These are phyloP conservation scores for Diplocarpon rosae DNA, from an alignment of 2,329 filamentous ascomycete genomes.

Conservation along the genomic window DNA sequence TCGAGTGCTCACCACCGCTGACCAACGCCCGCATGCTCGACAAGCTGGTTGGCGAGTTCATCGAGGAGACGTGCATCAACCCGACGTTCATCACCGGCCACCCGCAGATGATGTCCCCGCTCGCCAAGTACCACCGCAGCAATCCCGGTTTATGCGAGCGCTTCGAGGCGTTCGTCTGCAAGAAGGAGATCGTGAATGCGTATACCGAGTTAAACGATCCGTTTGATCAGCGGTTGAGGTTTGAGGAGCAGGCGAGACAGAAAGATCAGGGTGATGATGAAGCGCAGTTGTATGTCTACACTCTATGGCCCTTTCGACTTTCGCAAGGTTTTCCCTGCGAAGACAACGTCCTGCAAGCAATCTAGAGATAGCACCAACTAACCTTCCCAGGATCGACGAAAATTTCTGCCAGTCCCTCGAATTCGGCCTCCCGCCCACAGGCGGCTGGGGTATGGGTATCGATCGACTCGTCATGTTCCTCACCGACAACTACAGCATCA, in stretches of 20 bases:
- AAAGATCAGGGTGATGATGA: conserved; percentile 97
- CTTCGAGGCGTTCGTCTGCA: conserved; percentile 94
- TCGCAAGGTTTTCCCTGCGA: too few species aligned
- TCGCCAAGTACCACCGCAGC: conserved; percentile 87
- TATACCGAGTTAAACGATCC: conserved; percentile 97
- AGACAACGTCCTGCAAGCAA: too few species aligned
- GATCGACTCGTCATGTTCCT: conserved; percentile 92
- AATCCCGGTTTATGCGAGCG: conserved; percentile 83
- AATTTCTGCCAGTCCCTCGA: conserved; percentile 87
- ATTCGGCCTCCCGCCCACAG: conserved; percentile 84
- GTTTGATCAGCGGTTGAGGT: conserved; percentile 82
- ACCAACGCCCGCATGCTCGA: conserved; percentile 96
- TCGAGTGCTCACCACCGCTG: conserved; percentile 80
- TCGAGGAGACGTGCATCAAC: conserved; percentile 88
- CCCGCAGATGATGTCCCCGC: conserved; percentile 79
- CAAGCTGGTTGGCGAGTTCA: conserved; percentile 86
- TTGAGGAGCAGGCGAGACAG: conserved; percentile 91
- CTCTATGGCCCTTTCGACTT: not conserved
- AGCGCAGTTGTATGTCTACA: conserved; percentile 48
- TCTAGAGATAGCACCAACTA: not conserved
- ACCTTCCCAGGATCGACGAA: conserved; percentile 64
- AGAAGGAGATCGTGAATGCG: conserved; percentile 93
- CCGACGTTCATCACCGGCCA: conserved; percentile 88
- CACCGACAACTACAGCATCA: conserved; percentile 90
- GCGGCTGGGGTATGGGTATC: conserved; percentile 93